phyloP scores from a whole-genome alignment of 164 flowering plant genomes.

The Protea cynaroides region DNA sequence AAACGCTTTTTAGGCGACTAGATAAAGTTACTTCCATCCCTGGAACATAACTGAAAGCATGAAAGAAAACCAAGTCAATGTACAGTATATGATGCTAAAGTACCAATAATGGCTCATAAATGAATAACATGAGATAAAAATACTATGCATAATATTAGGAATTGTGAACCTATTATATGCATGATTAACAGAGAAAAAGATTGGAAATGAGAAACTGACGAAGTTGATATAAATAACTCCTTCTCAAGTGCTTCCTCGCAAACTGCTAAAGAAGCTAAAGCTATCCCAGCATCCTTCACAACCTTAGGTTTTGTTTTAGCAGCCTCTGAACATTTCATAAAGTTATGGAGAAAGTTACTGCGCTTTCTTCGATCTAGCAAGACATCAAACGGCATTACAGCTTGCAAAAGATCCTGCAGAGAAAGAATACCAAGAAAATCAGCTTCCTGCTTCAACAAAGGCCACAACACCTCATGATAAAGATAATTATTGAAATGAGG shows the following conservation, averaged over 20 bases:
- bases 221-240: conserved; percentile 77
- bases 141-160: background rate
- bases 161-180: background rate
- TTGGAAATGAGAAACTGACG: conserved; percentile 46
- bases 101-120: background rate
- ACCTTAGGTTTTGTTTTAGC: conserved; percentile 47
- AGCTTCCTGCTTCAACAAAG: background rate
- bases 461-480: background rate
- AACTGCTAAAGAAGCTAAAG: conserved; percentile 68
- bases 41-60: conserved; percentile 77
- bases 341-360: conserved; percentile 36
- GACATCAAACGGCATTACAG: conserved; percentile 87
- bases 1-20: conserved; percentile 89
- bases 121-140: background rate
- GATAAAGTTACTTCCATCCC: conserved; percentile 95
- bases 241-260: conserved; percentile 91
- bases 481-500: background rate
- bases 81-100: background rate
- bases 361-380: conserved; percentile 67
- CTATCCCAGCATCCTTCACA: conserved; percentile 71
- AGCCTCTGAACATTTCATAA: conserved; percentile 29
- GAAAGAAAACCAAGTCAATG: conserved; percentile 10
- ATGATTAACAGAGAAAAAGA: background rate
- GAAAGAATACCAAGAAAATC: conserved; percentile 5
- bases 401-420: conserved; percentile 83